phyloP scores from a whole-genome alignment of 2,329 filamentous ascomycete species.

The Cordyceps tenuipes region DNA sequence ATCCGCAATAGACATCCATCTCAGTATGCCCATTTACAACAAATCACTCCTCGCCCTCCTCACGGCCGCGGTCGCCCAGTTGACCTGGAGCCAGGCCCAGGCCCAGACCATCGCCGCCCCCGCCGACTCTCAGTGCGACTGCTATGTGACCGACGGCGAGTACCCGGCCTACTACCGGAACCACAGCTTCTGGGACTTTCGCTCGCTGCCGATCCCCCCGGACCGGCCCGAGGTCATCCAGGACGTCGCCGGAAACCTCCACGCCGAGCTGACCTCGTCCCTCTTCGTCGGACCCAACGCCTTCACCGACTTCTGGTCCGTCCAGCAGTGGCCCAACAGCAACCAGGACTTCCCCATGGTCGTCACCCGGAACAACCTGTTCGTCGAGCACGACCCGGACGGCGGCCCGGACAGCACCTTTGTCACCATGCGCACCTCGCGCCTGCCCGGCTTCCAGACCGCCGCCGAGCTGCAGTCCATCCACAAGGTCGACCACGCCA shows the following conservation, averaged over 20 bases:
- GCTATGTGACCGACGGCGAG: constrained; percentile 21
- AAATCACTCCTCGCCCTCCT: neutral
- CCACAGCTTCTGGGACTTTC: constrained; percentile 25
- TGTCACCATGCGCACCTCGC: constrained; percentile 38
- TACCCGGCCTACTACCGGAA: constrained; percentile 19
- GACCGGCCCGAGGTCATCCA: constrained; percentile 23
- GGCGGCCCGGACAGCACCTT: constrained; percentile 27
- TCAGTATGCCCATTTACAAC: neutral
- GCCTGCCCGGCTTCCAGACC: constrained; percentile 34
- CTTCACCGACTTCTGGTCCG: constrained; percentile 28
- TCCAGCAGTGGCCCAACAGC: constrained; percentile 31
- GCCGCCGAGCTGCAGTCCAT: constrained; percentile 37
- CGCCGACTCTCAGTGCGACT: constrained; percentile 19
- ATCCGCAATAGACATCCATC: neutral
- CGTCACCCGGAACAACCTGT: constrained; percentile 33
- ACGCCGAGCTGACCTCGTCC: constrained; percentile 25
- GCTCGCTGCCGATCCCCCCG: constrained; percentile 20
- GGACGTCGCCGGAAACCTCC: constrained; percentile 21
- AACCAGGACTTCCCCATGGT: constrained; percentile 26
- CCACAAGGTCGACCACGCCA: constrained; percentile 20
- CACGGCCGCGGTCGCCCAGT: neutral
- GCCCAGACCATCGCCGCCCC: neutral
- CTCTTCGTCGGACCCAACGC: constrained; percentile 25
- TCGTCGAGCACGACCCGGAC: constrained; percentile 35
- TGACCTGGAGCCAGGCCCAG: neutral